phyloP scores from a whole-genome alignment of 148 eudicot species.

The Agrostemma githago region DNA sequence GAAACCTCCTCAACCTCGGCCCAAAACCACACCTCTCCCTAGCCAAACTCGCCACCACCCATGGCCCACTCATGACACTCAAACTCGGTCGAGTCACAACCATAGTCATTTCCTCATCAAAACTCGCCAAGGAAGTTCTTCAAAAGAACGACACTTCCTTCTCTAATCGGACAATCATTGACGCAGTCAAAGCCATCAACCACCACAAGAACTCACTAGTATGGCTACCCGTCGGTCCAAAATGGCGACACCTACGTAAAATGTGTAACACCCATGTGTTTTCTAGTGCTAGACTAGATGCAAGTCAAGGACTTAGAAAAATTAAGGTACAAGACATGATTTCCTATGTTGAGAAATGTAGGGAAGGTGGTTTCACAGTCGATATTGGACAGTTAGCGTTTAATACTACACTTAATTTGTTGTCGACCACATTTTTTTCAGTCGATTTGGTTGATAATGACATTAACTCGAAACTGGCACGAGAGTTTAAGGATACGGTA shows the following conservation, averaged over 20 bases:
- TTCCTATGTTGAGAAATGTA: neutral
- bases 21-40: neutral
- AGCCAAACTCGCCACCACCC: constrained; percentile 5
- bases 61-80: constrained; percentile 9
- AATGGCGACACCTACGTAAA: constrained; percentile 7
- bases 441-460: constrained; percentile 20
- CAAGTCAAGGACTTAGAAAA: neutral
- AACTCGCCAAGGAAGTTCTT: constrained; percentile 4
- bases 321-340: neutral
- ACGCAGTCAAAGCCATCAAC: neutral
- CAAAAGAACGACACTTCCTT: constrained; percentile 7
- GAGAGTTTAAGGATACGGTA: constrained; percentile 1
- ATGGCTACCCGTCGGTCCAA: neutral
- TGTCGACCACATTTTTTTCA: constrained; percentile 5
- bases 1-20: constrained; percentile 13
- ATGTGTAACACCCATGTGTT: neutral
- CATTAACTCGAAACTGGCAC: neutral
- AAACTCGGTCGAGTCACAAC: constrained; percentile 12
- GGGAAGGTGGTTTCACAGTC: neutral
- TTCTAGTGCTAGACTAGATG: neutral
- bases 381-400: neutral
- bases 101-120: neutral
- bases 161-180: neutral
- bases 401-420: neutral
- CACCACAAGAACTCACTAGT: neutral